Evolutionary conservation across 805 yeast species (phyloP), one percentile per base, ranked within the genome.

Genomic region (Danielozyma ontarioensis): DNA sequence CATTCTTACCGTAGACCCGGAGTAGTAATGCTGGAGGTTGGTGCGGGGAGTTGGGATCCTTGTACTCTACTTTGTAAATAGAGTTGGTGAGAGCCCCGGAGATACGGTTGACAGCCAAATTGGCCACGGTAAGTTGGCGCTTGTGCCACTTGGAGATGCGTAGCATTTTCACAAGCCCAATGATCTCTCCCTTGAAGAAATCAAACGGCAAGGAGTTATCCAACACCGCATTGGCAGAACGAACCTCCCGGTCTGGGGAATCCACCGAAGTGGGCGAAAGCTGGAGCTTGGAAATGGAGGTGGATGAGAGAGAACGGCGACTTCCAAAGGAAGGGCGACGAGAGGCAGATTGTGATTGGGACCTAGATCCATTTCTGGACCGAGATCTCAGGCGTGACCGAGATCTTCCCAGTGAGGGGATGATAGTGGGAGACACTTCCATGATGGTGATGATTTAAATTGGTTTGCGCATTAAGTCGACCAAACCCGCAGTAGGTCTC

Each of bases 1-100:
- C 94, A 50, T 87, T 85, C 24, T 84, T 81, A 14, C 98, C 98
- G 50, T 88, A 93, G 4, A 93, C 76, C 44, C 98, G 65, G 41
- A 93, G 62, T 27, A 93, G 61, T 23, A 93, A 62, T 8, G 78
- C 62, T 16, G 83, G 89, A 44, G 69, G 76, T 46, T 36, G 48
- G 6, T 6, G 6, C 22, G 22, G 8, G n/a, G 50, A 27, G 24
- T 44, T 45, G 42, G 40, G 28, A 55, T 67, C 44, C 45, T 58
- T 42, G 34, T 83, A 80, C 47, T 74, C 80, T 3, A 93, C 74
- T 49, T 78, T 78, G 56, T 83, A 93, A 34, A 90, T 83, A 22
- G 89, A 82, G 56, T 93, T 93, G 14, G 97, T 93, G 55, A 93
- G 70, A 0, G 98, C 98, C 14, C 98, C 97, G 24, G 85, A 76